phyloP scores from a whole-genome alignment of 2,329 filamentous ascomycete species.

The Colletotrichum acutatum region DNA sequence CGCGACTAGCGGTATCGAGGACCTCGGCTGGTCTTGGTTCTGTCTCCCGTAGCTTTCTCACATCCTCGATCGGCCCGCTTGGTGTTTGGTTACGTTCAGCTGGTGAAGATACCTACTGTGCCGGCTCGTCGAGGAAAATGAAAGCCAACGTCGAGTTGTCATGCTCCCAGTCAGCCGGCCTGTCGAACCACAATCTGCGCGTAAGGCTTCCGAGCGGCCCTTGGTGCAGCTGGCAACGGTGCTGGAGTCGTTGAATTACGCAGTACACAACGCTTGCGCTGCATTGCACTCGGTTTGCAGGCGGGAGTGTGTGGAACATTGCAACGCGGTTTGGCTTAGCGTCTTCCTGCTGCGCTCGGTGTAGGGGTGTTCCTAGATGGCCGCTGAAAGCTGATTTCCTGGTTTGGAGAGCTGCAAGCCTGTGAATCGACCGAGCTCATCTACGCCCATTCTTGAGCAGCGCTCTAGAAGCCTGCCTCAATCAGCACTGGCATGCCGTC shows the following conservation, averaged over 20 bases:
- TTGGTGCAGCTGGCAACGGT: conserved; percentile 23
- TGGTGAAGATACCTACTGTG: background rate
- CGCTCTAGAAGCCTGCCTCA: conserved; percentile 34
- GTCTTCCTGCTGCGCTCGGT: conserved; percentile 14
- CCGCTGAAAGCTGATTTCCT: conserved; percentile 32
- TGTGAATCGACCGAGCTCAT: conserved; percentile 13
- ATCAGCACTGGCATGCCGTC: conserved; percentile 33
- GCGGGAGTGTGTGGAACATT: conserved; percentile 14
- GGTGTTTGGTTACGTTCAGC: conserved; percentile 24
- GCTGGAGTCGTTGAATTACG: conserved; percentile 4
- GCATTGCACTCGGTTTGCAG: conserved; percentile 11
- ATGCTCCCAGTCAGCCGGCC: background rate
- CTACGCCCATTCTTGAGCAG: conserved; percentile 25
- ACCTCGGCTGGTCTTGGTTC: conserved; percentile 29
- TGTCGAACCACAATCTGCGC: conserved; percentile 15
- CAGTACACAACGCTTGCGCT: conserved; percentile 9
- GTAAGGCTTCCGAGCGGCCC: conserved; percentile 27
- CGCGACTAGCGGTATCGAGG: conserved; percentile 25
- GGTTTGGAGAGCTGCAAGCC: conserved; percentile 31
- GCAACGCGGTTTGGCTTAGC: conserved; percentile 10
- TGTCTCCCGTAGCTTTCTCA: conserved; percentile 13
- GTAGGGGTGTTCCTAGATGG: conserved; percentile 31
- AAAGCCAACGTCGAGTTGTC: background rate
- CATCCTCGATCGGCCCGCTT: conserved; percentile 8
- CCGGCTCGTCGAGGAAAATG: background rate